Base-by-base conservation (phyloP, 2,329 filamentous ascomycete genomes). In the Stagonosporopsis tanaceti region DNA sequence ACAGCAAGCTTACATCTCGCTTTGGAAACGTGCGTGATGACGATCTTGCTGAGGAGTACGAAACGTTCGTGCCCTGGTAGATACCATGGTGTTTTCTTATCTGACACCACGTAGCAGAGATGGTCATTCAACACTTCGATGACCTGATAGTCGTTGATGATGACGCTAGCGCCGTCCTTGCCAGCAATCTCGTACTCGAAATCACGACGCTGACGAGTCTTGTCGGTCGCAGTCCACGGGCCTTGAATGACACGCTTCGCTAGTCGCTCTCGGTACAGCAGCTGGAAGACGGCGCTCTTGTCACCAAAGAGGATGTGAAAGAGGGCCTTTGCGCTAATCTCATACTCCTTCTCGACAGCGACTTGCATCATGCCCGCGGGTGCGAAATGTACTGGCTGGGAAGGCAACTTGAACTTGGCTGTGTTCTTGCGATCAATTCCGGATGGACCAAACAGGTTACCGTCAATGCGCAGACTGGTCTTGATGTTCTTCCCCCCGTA, bases 261-360 rank as follows among this genome's bases (percentile, higher is more conserved):
- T 61, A 69, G 71, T 20, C 67, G 64, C 48, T 96, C 92, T 72
- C 92, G 89, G 73, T 97, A 94, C 28, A 98, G 82, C 69, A 94
- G 88, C 67, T 95, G 92, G 78, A 97, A 99, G 37, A 98, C 89
- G 32, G 93, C 92, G 73, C 92, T 96, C 78, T 94, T 96, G 76
- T 99, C 95, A 35, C 95, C 95, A 76, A 98, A 99, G 48, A 99
- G 84, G 15, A 98, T 91, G 71, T 98, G 94, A 76, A 98, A 99
- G 56, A 97, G 87, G 0, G 92, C 92, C 76, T 99, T 98, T 44
- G 95, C 90, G 61, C 92, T 96, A 59, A 98, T 89, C 64, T 96
- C 90, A 74, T 96, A 97, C 63, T 92, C 85, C 60, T 91, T 87
- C 74, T 96, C 91, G 1, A 91, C 86, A 7, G 89, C 89, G 64